Evolutionary conservation across 1,139 yeast genomes (phyloP), one percentile per base, ranked within the genome.

Genomic region (Debaryomyces psychrophilus): DNA sequence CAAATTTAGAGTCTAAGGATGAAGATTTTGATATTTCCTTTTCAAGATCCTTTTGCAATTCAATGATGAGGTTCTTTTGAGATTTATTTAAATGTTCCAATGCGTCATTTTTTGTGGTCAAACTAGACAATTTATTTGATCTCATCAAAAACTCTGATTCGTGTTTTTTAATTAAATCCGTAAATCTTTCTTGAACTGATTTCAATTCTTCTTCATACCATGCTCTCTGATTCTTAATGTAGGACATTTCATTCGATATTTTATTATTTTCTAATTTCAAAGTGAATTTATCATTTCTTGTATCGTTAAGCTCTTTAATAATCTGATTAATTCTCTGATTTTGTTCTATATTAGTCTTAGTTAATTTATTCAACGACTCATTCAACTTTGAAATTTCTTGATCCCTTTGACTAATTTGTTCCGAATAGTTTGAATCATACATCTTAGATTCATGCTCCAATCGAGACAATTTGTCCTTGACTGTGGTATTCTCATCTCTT

Each of bases 201-300:
- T 62, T 64, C 50, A 81, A 64, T 53, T 81, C 84, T 2, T 58
- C 56, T 54, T 80, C 82, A 55, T 66, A 80, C 84, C 84, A 81
- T 5, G 60, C 55, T 36, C 69, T 72, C 52, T 73, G 77, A 31
- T 67, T 64, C 37, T 62, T 64, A 34, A 66, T 61, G 51, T 69
- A 73, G 0, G 64, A 41, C 2, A 62, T 57, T 54, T 73, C 77
- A 54, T 71, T 71, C 15, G 68, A 58, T 8, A 68, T 62, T 50
- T 76, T 76, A 8, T 73, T 64, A 20, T 77, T 59, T 23, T 71
- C 71, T 37, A 79, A 61, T 52, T 79, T 80, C 36, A 71, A 61
- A 11, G 67, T 60, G 43, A 77, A 66, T 42, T 66, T 71, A 8
- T 69, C 73, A 43, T 71, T 69, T 46, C 67, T 62, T 8, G 61